These are phyloP conservation scores for Phalaenopsis equestris DNA, from an alignment of 106 monocot genomes.

Conservation along the genomic window DNA sequence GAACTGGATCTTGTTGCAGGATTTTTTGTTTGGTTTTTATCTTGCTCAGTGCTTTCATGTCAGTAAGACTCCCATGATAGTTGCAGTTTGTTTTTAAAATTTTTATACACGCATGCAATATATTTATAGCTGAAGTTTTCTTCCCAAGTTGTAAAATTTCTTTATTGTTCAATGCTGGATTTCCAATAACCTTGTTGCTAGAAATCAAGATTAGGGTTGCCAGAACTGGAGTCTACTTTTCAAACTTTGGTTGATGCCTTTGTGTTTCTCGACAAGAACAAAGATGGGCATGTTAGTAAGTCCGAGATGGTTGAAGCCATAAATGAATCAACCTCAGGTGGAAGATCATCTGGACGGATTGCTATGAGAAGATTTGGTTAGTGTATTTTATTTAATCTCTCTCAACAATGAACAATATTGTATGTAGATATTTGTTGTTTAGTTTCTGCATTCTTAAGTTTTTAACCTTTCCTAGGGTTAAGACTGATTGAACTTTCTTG, in stretches of 20 bases:
- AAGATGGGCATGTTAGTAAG: constrained; percentile 74
- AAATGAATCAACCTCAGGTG: constrained; percentile 55
- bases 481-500: neutral
- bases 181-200: constrained; percentile 27
- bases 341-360: constrained; percentile 80
- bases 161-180: constrained; percentile 1
- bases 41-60: neutral
- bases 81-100: neutral
- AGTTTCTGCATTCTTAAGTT: neutral
- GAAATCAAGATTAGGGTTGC: constrained; percentile 63
- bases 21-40: neutral
- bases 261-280: constrained; percentile 67
- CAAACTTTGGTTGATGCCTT: constrained; percentile 75
- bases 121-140: neutral
- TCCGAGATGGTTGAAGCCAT: constrained; percentile 74
- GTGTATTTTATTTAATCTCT: constrained; percentile 7
- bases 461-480: neutral
- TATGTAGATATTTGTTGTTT: neutral
- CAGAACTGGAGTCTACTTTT: constrained; percentile 62
- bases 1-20: neutral
- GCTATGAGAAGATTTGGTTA: constrained; percentile 90
- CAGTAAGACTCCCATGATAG: neutral
- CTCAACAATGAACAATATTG: neutral
- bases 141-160: neutral
- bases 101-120: neutral